A percentile compares a stretch with the other conserved stretches of the same genome.
Conservation (phyloP, 345 rosid genomes). For the Limnanthes douglasii region DNA sequence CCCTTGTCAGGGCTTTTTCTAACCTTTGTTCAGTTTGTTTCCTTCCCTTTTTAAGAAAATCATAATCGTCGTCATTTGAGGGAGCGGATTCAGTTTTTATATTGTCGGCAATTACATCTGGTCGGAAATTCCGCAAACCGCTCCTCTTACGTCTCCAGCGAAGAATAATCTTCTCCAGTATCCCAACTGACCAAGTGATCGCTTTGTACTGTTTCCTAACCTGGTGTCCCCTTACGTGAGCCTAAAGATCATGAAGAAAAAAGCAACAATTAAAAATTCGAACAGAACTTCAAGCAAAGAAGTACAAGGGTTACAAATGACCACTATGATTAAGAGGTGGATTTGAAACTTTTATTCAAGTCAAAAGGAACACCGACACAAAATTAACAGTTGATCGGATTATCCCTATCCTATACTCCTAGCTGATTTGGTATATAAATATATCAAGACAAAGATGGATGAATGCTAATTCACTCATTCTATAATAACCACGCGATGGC, state of each 20-base stretch:
- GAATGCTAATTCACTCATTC: too few species aligned
- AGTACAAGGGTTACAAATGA: too few species aligned
- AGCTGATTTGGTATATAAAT: too few species aligned
- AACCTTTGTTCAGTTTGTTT: constrained; percentile 82
- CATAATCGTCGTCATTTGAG: constrained; percentile 63
- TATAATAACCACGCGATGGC: too few species aligned
- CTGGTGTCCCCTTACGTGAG: constrained; percentile 89
- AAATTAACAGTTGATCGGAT: too few species aligned
- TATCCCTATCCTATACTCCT: too few species aligned
- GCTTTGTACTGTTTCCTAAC: constrained; percentile 63
- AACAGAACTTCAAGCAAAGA: too few species aligned
- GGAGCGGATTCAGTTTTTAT: constrained; percentile 18
- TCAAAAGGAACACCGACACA: too few species aligned
- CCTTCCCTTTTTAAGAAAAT: constrained; percentile 78
- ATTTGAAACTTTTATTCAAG: too few species aligned
- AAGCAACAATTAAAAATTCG: background rate
- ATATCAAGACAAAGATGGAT: too few species aligned
- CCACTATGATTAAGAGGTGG: too few species aligned
- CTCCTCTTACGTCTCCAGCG: constrained; percentile 92
- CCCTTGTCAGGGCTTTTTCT: constrained; percentile 78
- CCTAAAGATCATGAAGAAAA: constrained; percentile 22
- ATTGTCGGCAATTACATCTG: constrained; percentile 28
- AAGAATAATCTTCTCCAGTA: constrained; percentile 79
- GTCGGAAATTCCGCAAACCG: constrained; percentile 65
- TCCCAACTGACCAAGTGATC: constrained; percentile 77